Evolutionary conservation across 768 basidiomycete genomes (phyloP).

Genomic region (Phlegmacium glaucopus): DNA sequence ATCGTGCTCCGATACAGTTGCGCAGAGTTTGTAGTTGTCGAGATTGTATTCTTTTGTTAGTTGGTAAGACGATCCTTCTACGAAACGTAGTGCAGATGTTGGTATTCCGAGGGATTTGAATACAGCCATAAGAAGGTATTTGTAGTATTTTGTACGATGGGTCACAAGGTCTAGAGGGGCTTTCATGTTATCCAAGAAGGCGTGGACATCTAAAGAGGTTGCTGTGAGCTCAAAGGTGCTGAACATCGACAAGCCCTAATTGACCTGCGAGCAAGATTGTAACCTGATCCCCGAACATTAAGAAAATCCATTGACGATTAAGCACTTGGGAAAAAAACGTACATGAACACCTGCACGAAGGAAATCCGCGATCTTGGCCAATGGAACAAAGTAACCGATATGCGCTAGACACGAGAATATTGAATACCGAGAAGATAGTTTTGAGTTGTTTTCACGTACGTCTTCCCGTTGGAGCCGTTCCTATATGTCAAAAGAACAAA

Average conservation of each 20-base stretch:
- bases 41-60: slow-evolving; percentile 88
- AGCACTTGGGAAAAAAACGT: not conserved
- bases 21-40: slow-evolving; percentile 89
- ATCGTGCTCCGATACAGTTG: slow-evolving; percentile 93
- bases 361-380: slow-evolving; percentile 96
- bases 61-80: slow-evolving; percentile 92
- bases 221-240: not conserved
- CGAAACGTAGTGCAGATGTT: slow-evolving; percentile 75
- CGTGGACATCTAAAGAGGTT: slow-evolving; percentile 74
- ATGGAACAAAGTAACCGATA: slow-evolving; percentile 93
- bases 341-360: slow-evolving; percentile 89
- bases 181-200: slow-evolving; percentile 96
- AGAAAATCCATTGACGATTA: too few relatives aligned
- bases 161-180: slow-evolving; percentile 90
- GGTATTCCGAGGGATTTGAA: slow-evolving; percentile 91
- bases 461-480: slow-evolving; percentile 90
- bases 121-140: slow-evolving; percentile 74
- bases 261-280: slow-evolving; percentile 78
- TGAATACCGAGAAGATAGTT: not conserved
- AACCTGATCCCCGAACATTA: slow-evolving; percentile 43
- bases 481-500: slow-evolving; percentile 40
- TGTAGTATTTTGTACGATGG: slow-evolving; percentile 88
- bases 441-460: slow-evolving; percentile 54
- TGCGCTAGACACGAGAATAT: slow-evolving; percentile 58
- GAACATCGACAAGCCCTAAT: slow-evolving; percentile 4